These are phyloP conservation scores for Penicillium paneum DNA, from an alignment of 2,329 filamentous ascomycete species.

Conservation along the genomic window DNA sequence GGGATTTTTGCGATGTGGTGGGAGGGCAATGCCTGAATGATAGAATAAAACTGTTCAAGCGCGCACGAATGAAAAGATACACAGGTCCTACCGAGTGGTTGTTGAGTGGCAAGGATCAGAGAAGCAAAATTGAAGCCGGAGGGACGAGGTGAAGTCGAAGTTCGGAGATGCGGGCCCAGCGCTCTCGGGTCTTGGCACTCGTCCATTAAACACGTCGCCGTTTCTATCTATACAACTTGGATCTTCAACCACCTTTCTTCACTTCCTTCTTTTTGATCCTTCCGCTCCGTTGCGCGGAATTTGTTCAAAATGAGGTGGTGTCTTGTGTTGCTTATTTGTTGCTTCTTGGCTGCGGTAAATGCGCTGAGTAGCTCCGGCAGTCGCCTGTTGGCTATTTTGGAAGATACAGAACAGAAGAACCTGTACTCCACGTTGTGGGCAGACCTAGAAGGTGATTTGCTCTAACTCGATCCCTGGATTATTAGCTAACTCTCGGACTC, in stretches of 20 bases:
- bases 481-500: slow-evolving; percentile 12
- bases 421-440: slow-evolving; percentile 73
- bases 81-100: slow-evolving; percentile 9
- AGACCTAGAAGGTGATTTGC: slow-evolving; percentile 46
- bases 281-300: slow-evolving; percentile 36
- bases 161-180: slow-evolving; percentile 28
- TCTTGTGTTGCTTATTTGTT: slow-evolving; percentile 66
- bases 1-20: slow-evolving; percentile 18
- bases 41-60: slow-evolving; percentile 1
- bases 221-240: slow-evolving; percentile 30
- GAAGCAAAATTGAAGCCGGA: slow-evolving; percentile 26
- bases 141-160: slow-evolving; percentile 32
- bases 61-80: neutral
- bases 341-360: slow-evolving; percentile 52
- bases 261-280: slow-evolving; percentile 15
- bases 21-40: slow-evolving; percentile 1
- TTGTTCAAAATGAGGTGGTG: slow-evolving; percentile 67
- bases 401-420: slow-evolving; percentile 75
- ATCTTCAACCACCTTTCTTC: slow-evolving; percentile 16
- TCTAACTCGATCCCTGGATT: neutral
- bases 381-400: slow-evolving; percentile 79
- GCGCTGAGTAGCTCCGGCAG: slow-evolving; percentile 76
- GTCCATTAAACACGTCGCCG: slow-evolving; percentile 46
- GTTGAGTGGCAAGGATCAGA: slow-evolving; percentile 6
- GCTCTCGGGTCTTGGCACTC: slow-evolving; percentile 37